Evolutionary conservation across 2,329 filamentous ascomycete species (phyloP).

Genomic region (Phialophora chinensis): DNA sequence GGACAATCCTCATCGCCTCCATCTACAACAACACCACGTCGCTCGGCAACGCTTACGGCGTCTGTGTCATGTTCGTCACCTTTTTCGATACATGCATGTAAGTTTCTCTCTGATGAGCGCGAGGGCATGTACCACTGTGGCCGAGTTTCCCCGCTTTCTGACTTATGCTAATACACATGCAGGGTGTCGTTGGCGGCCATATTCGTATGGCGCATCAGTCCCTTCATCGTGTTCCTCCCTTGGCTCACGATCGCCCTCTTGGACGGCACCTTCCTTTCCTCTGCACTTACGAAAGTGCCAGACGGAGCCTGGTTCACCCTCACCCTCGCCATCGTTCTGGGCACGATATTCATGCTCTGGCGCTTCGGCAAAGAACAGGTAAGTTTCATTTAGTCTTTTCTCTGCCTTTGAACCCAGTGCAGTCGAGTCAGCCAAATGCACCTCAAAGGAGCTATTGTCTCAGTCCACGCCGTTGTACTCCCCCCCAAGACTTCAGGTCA

Average conservation of each 20-base stretch:
- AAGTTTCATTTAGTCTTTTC: not conserved
- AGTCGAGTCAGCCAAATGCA: too few relatives aligned
- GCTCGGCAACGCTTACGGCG: slow-evolving; percentile 76
- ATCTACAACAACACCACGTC: slow-evolving; percentile 73
- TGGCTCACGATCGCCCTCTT: slow-evolving; percentile 70
- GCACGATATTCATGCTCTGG: slow-evolving; percentile 73
- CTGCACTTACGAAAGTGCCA: slow-evolving; percentile 74
- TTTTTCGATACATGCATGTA: slow-evolving; percentile 63
- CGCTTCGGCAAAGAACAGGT: slow-evolving; percentile 74
- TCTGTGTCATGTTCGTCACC: slow-evolving; percentile 80
- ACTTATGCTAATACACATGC: not conserved
- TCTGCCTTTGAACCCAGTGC: not conserved
- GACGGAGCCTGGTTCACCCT: slow-evolving; percentile 81
- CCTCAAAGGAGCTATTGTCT: not conserved
- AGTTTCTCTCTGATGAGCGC: not conserved
- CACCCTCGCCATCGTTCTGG: slow-evolving; percentile 66
- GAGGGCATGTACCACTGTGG: not conserved
- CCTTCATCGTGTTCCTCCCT: slow-evolving; percentile 64
- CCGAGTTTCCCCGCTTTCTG: not conserved
- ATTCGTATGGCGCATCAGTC: slow-evolving; percentile 69
- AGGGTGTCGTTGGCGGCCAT: slow-evolving; percentile 71
- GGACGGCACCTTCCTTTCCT: slow-evolving; percentile 73
- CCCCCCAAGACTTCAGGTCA: too few relatives aligned
- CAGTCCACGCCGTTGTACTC: not conserved
- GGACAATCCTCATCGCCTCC: slow-evolving; percentile 74